Percentiles rank a stretch among this genome's conserved stretches.
phyloP scores from a whole-genome alignment of 306 rosid genomes.

The Delonix regia region DNA sequence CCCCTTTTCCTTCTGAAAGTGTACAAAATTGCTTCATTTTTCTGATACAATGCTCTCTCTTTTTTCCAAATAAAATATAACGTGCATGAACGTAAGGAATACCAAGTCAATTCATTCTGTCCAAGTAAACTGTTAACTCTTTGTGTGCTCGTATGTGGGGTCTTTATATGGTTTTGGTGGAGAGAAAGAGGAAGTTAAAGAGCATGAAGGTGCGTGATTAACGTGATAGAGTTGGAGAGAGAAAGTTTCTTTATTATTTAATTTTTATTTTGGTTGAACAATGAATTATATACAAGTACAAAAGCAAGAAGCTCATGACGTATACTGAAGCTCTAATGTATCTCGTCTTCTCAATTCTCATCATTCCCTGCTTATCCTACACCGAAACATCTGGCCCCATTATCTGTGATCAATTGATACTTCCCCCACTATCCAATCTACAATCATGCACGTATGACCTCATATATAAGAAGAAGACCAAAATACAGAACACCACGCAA shows the following conservation, averaged over 20 bases:
- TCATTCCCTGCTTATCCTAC: conserved; percentile 34
- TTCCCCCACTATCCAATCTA: too few species aligned
- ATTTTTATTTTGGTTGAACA: conserved; percentile 4
- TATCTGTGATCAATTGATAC: not conserved
- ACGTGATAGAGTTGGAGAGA: conserved; percentile 59
- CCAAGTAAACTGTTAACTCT: conserved; percentile 1
- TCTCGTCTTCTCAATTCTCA: conserved; percentile 15
- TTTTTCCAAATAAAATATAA: not conserved
- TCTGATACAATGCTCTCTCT: too few species aligned
- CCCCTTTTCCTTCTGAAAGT: not conserved
- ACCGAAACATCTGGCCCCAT: conserved; percentile 34
- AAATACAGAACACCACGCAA: not conserved
- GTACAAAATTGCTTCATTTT: not conserved
- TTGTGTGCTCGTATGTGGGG: conserved; percentile 18
- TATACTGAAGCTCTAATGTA: not conserved
- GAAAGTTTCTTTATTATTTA: not conserved
- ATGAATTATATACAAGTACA: conserved; percentile 50
- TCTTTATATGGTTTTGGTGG: not conserved
- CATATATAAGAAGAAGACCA: conserved; percentile 15
- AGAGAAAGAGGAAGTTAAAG: conserved; percentile 32
- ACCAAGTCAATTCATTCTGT: not conserved
- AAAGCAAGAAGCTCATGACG: conserved; percentile 71
- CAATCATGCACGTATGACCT: conserved; percentile 17
- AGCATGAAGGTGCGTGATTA: conserved; percentile 65
- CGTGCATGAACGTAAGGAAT: not conserved